phyloP scores from a whole-genome alignment of 805 yeast species.

The Ogataea thermomethanolica region DNA sequence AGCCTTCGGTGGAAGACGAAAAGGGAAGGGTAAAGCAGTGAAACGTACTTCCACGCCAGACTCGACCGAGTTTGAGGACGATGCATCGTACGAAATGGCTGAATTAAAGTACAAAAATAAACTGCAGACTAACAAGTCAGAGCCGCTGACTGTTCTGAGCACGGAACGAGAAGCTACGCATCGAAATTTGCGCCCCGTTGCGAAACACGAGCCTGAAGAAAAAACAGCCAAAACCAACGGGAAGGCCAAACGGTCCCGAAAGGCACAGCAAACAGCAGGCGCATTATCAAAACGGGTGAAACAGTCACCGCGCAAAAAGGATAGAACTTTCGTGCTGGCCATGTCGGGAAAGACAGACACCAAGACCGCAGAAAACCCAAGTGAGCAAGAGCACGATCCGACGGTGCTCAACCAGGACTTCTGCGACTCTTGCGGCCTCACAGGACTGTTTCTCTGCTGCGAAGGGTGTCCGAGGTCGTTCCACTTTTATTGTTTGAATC shows the following conservation, averaged over 20 bases:
- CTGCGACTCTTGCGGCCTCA: conserved; percentile 85
- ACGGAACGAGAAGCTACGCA: conserved; percentile 17
- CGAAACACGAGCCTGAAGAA: conserved; percentile 4
- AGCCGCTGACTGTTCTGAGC: conserved; percentile 33
- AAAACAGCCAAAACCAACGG: not conserved
- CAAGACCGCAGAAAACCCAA: not conserved
- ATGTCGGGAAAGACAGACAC: not conserved
- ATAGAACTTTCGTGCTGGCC: conserved; percentile 12
- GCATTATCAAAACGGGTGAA: conserved; percentile 21
- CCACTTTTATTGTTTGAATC: conserved; percentile 88
- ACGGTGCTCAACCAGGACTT: conserved; percentile 68
- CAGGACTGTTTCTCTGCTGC: conserved; percentile 89
- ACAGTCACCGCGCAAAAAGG: conserved; percentile 22
- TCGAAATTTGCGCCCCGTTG: conserved; percentile 12
- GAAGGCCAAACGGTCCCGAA: conserved; percentile 11
- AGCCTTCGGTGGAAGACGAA: conserved; percentile 45
- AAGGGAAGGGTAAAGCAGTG: conserved; percentile 25
- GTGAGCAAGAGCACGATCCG: conserved; percentile 11
- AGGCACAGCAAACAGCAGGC: conserved; percentile 3
- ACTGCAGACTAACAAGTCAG: conserved; percentile 35
- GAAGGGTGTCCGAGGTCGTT: conserved; percentile 90
- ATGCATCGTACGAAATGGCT: conserved; percentile 8
- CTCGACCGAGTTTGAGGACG: conserved; percentile 8
- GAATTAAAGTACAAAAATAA: conserved; percentile 19
- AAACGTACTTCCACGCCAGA: conserved; percentile 10